These are phyloP conservation scores for Scheffersomyces coipomensis DNA, from an alignment of 805 yeast species.

Conservation along the genomic window DNA sequence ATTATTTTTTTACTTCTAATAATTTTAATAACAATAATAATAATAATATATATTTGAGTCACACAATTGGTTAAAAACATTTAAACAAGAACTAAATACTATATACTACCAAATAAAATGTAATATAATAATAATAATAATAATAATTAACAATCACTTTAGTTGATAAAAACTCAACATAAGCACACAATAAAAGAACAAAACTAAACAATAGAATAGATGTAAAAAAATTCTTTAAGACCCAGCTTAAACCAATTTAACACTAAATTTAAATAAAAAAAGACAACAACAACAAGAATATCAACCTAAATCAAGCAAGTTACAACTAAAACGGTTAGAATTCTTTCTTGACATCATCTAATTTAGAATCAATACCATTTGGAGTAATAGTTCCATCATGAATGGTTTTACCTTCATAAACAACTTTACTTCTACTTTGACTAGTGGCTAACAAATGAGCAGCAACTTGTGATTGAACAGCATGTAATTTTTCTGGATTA, in stretches of 20 bases:
- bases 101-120: no score
- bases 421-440: slow-evolving; percentile 8
- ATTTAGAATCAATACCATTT: slow-evolving; percentile 14
- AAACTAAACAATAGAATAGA: neutral
- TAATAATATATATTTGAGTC: no score
- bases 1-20: no score
- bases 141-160: no score
- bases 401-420: slow-evolving; percentile 24
- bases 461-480: slow-evolving; percentile 61
- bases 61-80: no score
- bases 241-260: neutral
- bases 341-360: slow-evolving; percentile 20
- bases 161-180: no score
- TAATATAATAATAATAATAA: no score
- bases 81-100: no score
- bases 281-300: neutral
- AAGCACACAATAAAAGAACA: no score
- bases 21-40: no score
- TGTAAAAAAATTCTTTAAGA: neutral
- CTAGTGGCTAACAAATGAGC: slow-evolving; percentile 26
- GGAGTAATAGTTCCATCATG: slow-evolving; percentile 19
- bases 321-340: slow-evolving; percentile 1
- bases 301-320: neutral
- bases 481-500: slow-evolving; percentile 75
- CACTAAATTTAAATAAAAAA: no score